These are phyloP conservation scores for Deakozyma indianensis DNA, from an alignment of 805 yeast genomes.

Conservation along the genomic window DNA sequence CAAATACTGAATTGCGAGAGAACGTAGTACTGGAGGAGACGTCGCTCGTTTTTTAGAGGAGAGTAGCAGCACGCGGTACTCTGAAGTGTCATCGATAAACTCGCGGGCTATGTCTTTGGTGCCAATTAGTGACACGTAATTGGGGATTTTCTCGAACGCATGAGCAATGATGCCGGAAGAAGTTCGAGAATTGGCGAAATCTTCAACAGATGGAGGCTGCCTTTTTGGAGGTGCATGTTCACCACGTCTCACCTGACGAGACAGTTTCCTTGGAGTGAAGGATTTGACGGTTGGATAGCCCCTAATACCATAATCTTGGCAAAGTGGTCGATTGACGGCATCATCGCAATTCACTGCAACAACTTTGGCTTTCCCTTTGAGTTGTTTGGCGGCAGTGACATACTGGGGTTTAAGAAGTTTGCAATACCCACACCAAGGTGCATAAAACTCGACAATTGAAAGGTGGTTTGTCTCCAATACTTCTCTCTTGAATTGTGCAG, in stretches of 20 bases:
- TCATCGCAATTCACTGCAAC: constrained; percentile 83
- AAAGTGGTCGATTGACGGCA: constrained; percentile 48
- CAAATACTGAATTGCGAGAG: constrained; percentile 17
- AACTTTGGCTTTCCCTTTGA: constrained; percentile 35
- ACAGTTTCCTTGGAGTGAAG: constrained; percentile 26
- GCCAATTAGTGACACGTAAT: constrained; percentile 16
- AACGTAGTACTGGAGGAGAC: constrained; percentile 18
- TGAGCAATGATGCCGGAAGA: constrained; percentile 15
- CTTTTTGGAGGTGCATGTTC: constrained; percentile 12
- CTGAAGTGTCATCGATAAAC: constrained; percentile 12
- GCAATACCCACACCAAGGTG: constrained; percentile 99
- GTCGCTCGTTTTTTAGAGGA: constrained; percentile 14
- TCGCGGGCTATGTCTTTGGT: constrained; percentile 12
- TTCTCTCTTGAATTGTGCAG: constrained; percentile 45
- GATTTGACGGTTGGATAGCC: constrained; percentile 79
- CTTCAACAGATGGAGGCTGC: constrained; percentile 14
- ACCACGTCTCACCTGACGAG: constrained; percentile 12
- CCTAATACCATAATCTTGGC: constrained; percentile 48
- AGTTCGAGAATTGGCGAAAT: constrained; percentile 19
- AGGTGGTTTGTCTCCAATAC: constrained; percentile 62
- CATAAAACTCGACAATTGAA: constrained; percentile 78
- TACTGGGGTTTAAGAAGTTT: constrained; percentile 57
- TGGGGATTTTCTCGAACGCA: constrained; percentile 15
- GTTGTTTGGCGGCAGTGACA: constrained; percentile 44
- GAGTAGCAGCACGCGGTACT: constrained; percentile 17